These are phyloP conservation scores for Podaxis rugospora DNA, from an alignment of 768 basidiomycete species.

Conservation along the genomic window DNA sequence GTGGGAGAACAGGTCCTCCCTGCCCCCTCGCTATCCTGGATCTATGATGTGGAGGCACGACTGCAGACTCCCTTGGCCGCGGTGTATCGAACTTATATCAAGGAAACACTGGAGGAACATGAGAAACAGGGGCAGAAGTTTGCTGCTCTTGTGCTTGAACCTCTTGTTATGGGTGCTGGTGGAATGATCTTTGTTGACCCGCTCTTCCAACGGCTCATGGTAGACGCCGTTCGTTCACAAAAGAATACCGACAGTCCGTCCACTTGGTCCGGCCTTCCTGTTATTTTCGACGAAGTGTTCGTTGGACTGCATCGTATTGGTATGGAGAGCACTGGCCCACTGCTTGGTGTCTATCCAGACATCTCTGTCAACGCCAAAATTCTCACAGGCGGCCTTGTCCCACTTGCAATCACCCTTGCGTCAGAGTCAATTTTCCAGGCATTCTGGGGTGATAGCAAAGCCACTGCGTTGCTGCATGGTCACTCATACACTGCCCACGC, in stretches of 20 bases:
- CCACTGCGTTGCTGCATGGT: slow-evolving; percentile 87
- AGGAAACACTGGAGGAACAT: slow-evolving; percentile 43
- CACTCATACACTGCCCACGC: slow-evolving; percentile 96
- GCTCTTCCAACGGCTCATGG: slow-evolving; percentile 84
- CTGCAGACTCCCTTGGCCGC: slow-evolving; percentile 56
- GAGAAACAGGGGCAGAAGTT: slow-evolving; percentile 37
- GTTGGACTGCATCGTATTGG: slow-evolving; percentile 89
- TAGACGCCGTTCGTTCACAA: slow-evolving; percentile 70
- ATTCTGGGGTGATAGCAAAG: slow-evolving; percentile 72
- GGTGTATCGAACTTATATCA: slow-evolving; percentile 59
- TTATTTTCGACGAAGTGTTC: slow-evolving; percentile 97
- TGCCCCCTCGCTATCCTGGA: slow-evolving; percentile 45
- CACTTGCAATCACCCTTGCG: slow-evolving; percentile 82
- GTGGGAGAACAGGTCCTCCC: slow-evolving; percentile 22
- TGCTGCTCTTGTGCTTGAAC: slow-evolving; percentile 85
- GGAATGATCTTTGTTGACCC: slow-evolving; percentile 99
- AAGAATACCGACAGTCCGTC: slow-evolving; percentile 23
- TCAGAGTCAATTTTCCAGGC: slow-evolving; percentile 74
- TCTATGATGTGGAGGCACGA: slow-evolving; percentile 70
- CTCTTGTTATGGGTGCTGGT: slow-evolving; percentile 90
- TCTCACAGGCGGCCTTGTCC: slow-evolving; percentile 88
- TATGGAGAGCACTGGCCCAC: slow-evolving; percentile 52
- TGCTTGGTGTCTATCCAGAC: slow-evolving; percentile 77
- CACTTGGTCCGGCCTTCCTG: slow-evolving; percentile 70
- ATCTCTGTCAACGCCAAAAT: slow-evolving; percentile 92